Evolutionary conservation across 441 rosid species (phyloP).

Genomic region (Pelargonium myrrhifolium): DNA sequence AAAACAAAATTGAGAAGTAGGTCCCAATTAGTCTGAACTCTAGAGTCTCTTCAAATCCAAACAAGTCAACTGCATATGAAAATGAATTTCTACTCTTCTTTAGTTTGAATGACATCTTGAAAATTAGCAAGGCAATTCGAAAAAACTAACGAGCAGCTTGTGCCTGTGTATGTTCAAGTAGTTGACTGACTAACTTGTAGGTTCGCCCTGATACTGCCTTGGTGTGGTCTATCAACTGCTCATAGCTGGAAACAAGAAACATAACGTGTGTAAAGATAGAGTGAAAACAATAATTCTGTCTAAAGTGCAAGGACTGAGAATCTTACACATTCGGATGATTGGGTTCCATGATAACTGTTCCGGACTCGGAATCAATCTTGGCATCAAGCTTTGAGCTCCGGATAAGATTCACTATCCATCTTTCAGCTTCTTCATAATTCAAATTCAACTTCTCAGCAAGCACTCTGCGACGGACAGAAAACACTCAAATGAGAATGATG

Average conservation of each 20-base stretch:
- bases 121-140: neutral
- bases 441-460: slow-evolving; percentile 90
- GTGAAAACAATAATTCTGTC: neutral
- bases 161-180: slow-evolving; percentile 62
- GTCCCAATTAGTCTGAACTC: neutral
- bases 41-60: neutral
- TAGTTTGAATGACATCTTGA: too few species aligned
- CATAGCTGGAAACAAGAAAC: slow-evolving; percentile 44
- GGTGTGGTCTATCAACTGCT: slow-evolving; percentile 84
- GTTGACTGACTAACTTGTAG: slow-evolving; percentile 74
- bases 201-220: slow-evolving; percentile 80
- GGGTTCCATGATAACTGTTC: slow-evolving; percentile 81
- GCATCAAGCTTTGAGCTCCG: slow-evolving; percentile 90
- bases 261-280: neutral
- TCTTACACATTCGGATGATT: slow-evolving; percentile 79
- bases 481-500: neutral
- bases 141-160: slow-evolving; percentile 49
- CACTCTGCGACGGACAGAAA: slow-evolving; percentile 38
- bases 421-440: slow-evolving; percentile 85
- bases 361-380: slow-evolving; percentile 73
- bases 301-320: neutral
- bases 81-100: too few species aligned
- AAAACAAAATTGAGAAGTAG: neutral
- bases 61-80: neutral
- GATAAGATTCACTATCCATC: slow-evolving; percentile 91